These are phyloP conservation scores for Akanthomyces lecanii DNA, from an alignment of 2,329 filamentous ascomycete genomes.

Conservation along the genomic window DNA sequence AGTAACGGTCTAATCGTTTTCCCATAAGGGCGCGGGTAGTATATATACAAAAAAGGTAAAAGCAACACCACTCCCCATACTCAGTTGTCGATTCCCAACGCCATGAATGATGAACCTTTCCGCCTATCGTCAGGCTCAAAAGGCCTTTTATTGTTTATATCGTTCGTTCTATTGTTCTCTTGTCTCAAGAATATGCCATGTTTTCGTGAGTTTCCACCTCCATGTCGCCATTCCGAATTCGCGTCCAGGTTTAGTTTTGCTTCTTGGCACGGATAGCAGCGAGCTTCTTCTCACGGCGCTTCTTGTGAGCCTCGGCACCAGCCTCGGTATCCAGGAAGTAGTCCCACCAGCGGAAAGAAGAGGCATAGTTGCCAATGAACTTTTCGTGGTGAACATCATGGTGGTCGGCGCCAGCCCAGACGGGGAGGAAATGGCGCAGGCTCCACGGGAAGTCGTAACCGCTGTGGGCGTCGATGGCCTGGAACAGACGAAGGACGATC, in stretches of 20 bases:
- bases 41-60: constrained; percentile 18
- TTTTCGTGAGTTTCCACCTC: not conserved
- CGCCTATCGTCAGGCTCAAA: not conserved
- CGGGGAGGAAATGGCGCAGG: constrained; percentile 88
- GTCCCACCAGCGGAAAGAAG: constrained; percentile 99
- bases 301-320: constrained; percentile 79
- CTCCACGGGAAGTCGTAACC: constrained; percentile 99
- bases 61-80: constrained; percentile 12
- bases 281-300: constrained; percentile 73
- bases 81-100: constrained; percentile 16
- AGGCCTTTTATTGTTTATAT: constrained; percentile 11
- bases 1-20: constrained; percentile 8
- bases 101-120: constrained; percentile 9
- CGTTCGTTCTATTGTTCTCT: constrained; percentile 9
- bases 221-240: not conserved
- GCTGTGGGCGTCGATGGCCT: constrained; percentile 95
- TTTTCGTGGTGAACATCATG: constrained; percentile 97
- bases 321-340: constrained; percentile 90
- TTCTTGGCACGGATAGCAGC: constrained; percentile 63
- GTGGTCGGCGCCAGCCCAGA: constrained; percentile 97
- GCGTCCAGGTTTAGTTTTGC: constrained; percentile 46
- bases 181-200: not conserved
- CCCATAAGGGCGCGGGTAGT: not conserved
- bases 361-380: constrained; percentile 97
- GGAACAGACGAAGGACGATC: constrained; percentile 90